Percentiles rank a stretch among this genome's conserved stretches.
These are phyloP conservation scores for Acer campestre DNA, from an alignment of 345 rosid species.

Conservation along the genomic window DNA sequence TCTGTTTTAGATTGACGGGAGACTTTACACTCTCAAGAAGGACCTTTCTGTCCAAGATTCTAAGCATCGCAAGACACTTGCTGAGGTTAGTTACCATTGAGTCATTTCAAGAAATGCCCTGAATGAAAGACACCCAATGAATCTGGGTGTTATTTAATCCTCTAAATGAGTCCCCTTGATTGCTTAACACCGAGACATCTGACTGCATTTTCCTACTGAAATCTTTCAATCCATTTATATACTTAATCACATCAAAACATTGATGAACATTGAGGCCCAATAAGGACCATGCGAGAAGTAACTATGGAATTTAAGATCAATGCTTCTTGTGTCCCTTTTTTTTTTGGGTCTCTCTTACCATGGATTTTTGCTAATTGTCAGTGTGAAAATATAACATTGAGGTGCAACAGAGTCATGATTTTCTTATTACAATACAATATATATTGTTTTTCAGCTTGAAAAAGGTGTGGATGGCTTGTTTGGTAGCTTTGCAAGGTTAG, in stretches of 20 bases:
- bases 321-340: not conserved
- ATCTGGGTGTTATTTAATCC: not conserved
- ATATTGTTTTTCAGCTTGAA: conserved; percentile 61
- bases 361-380: not conserved
- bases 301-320: not conserved
- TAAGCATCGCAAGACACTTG: conserved; percentile 90
- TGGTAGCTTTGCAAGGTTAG: conserved; percentile 89
- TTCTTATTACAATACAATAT: not conserved
- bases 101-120: not conserved
- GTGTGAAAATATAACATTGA: not conserved
- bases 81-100: conserved; percentile 62
- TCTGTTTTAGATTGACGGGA: conserved; percentile 79
- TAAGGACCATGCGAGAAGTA: not conserved
- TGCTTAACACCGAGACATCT: not conserved
- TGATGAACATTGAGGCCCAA: not conserved
- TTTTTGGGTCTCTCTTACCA: not conserved
- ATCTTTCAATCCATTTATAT: not conserved
- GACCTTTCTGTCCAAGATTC: conserved; percentile 92
- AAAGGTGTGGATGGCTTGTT: conserved; percentile 93
- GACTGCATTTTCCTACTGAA: conserved; percentile 11
- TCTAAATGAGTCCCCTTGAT: not conserved
- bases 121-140: conserved; percentile 6
- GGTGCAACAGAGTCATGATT: conserved; percentile 1
- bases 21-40: conserved; percentile 80
- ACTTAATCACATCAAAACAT: not conserved